Evolutionary conservation across 345 rosid genomes (phyloP).

Genomic region (Eucalyptus tenuipes): DNA sequence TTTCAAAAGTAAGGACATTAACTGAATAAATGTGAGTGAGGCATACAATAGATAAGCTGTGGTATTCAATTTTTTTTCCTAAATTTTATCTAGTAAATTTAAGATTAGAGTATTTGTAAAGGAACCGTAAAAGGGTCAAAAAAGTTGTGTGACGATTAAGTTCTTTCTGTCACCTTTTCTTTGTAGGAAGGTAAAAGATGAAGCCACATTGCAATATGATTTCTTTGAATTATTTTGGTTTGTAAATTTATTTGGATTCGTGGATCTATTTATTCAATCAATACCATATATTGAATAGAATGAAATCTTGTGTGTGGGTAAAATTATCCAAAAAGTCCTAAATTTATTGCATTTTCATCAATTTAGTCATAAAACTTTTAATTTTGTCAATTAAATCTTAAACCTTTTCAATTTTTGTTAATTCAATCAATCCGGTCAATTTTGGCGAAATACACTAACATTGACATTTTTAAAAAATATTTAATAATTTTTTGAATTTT

Average conservation of each 20-base stretch:
- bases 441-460: accelerated
- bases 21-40: neutral
- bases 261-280: neutral
- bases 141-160: neutral
- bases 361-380: accelerated
- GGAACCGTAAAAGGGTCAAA: neutral
- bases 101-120: neutral
- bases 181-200: neutral
- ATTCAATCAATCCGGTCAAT: accelerated
- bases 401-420: accelerated
- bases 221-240: neutral
- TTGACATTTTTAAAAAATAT: neutral
- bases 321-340: accelerated
- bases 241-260: neutral
- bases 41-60: neutral
- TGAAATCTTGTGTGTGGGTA: neutral
- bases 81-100: neutral
- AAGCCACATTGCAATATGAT: neutral
- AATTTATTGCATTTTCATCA: no score
- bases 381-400: no score
- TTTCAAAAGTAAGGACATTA: neutral
- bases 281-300: neutral
- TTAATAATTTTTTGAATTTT: no score
- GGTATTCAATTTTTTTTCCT: neutral
- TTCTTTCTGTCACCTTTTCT: neutral